Conservation (phyloP, 2,329 filamentous ascomycete species). For the Cordyceps javanica region DNA sequence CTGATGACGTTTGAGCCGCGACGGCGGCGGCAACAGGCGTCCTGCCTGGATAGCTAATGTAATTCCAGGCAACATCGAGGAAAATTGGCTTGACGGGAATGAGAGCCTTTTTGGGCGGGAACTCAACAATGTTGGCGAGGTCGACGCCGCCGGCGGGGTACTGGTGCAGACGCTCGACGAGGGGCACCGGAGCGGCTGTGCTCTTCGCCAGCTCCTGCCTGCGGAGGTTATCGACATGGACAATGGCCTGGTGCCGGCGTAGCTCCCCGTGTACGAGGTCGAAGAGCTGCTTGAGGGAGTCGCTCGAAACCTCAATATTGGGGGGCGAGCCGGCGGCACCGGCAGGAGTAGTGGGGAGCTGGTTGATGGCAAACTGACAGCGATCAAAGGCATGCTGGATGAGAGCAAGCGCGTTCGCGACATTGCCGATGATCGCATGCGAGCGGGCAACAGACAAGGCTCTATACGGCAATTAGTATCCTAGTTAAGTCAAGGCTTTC, state of each 20-base stretch:
- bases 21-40: slow-evolving; percentile 24
- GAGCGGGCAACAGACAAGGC: slow-evolving; percentile 81
- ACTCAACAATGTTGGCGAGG: slow-evolving; percentile 74
- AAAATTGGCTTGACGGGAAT: slow-evolving; percentile 94
- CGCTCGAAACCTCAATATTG: slow-evolving; percentile 59
- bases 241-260: slow-evolving; percentile 76
- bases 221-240: slow-evolving; percentile 67
- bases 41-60: slow-evolving; percentile 81
- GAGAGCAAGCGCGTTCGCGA: slow-evolving; percentile 78
- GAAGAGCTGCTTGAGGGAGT: slow-evolving; percentile 53
- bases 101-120: slow-evolving; percentile 74
- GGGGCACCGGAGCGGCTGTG: slow-evolving; percentile 36
- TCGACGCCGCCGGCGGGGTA: slow-evolving; percentile 69
- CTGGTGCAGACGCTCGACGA: slow-evolving; percentile 68
- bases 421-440: slow-evolving; percentile 66
- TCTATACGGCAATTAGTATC: slow-evolving; percentile 34
- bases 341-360: slow-evolving; percentile 34
- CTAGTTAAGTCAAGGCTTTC: neutral
- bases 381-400: slow-evolving; percentile 66
- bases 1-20: neutral
- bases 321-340: slow-evolving; percentile 40
- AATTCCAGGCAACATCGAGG: slow-evolving; percentile 96
- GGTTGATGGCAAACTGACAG: slow-evolving; percentile 41
- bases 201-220: slow-evolving; percentile 41
- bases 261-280: slow-evolving; percentile 63